phyloP scores from a whole-genome alignment of 768 basidiomycete species.

The Tephrocybe sp. region DNA sequence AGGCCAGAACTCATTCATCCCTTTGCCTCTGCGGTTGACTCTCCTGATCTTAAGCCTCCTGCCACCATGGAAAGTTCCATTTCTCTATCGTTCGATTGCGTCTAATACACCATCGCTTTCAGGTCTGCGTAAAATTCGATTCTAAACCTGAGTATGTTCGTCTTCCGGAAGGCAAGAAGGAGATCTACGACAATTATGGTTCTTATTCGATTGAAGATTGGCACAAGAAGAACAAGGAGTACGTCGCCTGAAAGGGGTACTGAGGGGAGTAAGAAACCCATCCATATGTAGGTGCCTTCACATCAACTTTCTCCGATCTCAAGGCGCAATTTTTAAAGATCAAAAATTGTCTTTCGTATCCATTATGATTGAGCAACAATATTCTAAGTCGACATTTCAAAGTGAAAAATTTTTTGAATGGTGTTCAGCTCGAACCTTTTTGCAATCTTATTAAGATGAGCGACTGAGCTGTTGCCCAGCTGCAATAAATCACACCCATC shows the following conservation, averaged over 20 bases:
- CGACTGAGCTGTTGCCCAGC: no score
- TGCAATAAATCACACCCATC: no score
- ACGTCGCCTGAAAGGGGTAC: constrained; percentile 6
- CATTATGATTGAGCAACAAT: no score
- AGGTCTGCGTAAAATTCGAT: constrained; percentile 41
- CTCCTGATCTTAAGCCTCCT: constrained; percentile 51
- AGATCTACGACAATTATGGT: constrained; percentile 42
- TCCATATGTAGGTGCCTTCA: no score
- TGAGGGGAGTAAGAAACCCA: no score
- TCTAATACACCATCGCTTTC: neutral
- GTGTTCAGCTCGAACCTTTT: no score
- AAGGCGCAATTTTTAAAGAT: no score
- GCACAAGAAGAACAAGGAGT: constrained; percentile 48
- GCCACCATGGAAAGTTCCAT: constrained; percentile 23
- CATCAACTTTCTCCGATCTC: no score
- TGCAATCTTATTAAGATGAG: no score
- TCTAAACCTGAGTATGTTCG: constrained; percentile 42
- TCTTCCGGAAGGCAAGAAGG: constrained; percentile 56
- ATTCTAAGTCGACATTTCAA: no score
- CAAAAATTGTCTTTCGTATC: no score
- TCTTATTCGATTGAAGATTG: constrained; percentile 50
- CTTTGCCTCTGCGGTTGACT: constrained; percentile 66
- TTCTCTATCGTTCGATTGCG: neutral
- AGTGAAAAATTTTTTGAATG: no score
- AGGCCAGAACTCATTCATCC: constrained; percentile 69